Evolutionary conservation across 1,284 basidiomycete species (phyloP).

Genomic region (Chondrostereum purpureum): DNA sequence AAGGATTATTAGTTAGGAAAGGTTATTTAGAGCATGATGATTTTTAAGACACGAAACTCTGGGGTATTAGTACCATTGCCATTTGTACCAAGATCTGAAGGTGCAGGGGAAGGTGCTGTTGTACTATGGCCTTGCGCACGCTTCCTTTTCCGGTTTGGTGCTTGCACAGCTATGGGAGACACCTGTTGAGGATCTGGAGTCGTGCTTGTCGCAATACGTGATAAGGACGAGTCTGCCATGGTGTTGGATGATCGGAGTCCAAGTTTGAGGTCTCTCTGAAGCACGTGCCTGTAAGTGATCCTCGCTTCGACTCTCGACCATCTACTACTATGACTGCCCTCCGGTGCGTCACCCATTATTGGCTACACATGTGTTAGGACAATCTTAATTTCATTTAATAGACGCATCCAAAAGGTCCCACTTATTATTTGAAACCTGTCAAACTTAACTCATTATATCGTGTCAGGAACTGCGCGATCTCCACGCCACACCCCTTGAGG

Average conservation of each 20-base stretch:
- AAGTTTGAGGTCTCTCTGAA: no score
- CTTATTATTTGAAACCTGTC: constrained; percentile 8
- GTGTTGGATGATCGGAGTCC: no score
- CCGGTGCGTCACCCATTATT: constrained; percentile 33
- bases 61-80: constrained; percentile 24
- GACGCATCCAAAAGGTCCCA: constrained; percentile 73
- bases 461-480: constrained; percentile 59
- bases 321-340: constrained; percentile 47
- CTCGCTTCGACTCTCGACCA: background rate
- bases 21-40: constrained; percentile 1
- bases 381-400: constrained; percentile 19
- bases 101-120: constrained; percentile 36
- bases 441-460: constrained; percentile 15
- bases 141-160: constrained; percentile 32
- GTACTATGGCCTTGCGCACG: constrained; percentile 27
- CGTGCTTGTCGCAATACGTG: background rate
- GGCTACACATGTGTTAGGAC: background rate
- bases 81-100: constrained; percentile 33
- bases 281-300: no score
- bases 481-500: constrained; percentile 53
- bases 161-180: constrained; percentile 1
- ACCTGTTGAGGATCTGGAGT: background rate
- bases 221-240: background rate
- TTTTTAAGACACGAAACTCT: constrained; percentile 25
- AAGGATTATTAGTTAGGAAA: constrained; percentile 11